Base-by-base conservation (phyloP, 768 basidiomycete genomes). In the Leccinum longicurvipes region DNA sequence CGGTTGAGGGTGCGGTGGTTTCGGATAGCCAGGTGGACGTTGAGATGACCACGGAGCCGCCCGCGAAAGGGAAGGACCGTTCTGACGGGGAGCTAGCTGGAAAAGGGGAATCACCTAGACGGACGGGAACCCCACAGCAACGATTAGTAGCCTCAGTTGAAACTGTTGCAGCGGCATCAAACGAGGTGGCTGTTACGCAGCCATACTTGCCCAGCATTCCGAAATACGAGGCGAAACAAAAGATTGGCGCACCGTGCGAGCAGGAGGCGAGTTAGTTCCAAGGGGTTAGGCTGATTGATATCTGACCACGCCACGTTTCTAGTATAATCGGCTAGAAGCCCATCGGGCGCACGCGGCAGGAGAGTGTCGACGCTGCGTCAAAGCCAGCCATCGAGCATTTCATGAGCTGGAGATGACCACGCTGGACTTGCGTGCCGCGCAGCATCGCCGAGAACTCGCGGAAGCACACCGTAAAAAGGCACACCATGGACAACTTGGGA, bases 391-490 rank as follows among this genome's bases (percentile, higher is more conserved):
- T 25, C 77, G 81, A 17, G 83, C 83, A 17, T 64, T 82, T 41
- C 81, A 84, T 47, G 88, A 90, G 61, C 69, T 87, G 10, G 84
- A 86, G 21, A 71, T 82, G 63, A 74, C 83, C 29, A 73, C 72
- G 36, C 73, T 88, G 34, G 88, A 91, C 56, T 67, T 87, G 54
- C 77, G 77, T 53, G 78, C 78, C 36, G 82, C 82, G 17, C 82
- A 83, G 73, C 72, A 73, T 51, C 78, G 86, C 51, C 79, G 85
- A 52, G 79, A 75, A 60, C 73, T 83, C 19, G 82, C 86, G 23
- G 81, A 82, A 53, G 61, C 61, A 59, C 85, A 86, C 59, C 69
- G 86, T 55, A 83, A 86, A 67, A 80, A 79, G 68, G 87, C 87
- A 54, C 77, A 79, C 21, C 72, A 71, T 36, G 87, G 87, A n/a